Percentiles rank a stretch among this genome's conserved stretches.
phyloP scores from a whole-genome alignment of 257 asterid genomes.

The Solanum dulcamara region DNA sequence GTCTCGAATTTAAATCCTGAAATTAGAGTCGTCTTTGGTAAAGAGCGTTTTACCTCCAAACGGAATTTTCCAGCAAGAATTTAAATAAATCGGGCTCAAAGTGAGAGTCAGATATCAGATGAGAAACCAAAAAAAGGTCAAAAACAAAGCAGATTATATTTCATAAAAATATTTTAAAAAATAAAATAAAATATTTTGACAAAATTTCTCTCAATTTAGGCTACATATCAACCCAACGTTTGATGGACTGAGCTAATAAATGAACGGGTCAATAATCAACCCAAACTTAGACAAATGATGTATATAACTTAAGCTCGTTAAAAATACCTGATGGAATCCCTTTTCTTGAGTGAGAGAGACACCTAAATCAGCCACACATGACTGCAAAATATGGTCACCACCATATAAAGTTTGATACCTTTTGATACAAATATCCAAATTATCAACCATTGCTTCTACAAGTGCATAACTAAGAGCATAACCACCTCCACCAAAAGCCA shows the following conservation, averaged over 20 bases:
- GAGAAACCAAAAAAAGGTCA: neutral
- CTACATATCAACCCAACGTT: fast-evolving
- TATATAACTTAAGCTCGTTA: neutral
- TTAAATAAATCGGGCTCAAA: too few species aligned
- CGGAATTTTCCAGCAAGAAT: too few species aligned
- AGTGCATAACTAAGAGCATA: conserved; percentile 41
- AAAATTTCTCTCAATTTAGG: neutral
- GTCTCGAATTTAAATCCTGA: neutral
- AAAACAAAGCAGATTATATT: too few species aligned
- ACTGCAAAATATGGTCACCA: conserved; percentile 31
- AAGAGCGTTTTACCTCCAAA: too few species aligned
- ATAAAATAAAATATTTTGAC: too few species aligned
- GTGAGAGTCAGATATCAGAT: too few species aligned
- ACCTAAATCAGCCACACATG: conserved; percentile 44
- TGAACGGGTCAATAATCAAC: neutral
- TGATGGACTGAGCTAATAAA: fast-evolving
- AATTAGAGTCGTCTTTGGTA: too few species aligned
- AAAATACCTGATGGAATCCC: conserved; percentile 40
- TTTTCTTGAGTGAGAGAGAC: conserved; percentile 29
- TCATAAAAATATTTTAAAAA: too few species aligned
- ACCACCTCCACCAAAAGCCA: conserved; percentile 32
- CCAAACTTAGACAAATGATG: fast-evolving
- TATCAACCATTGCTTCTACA: conserved; percentile 36
- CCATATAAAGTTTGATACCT: conserved; percentile 25
- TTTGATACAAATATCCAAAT: conserved; percentile 35